Evolutionary conservation across 257 asterid genomes (phyloP), one percentile per base, ranked within the genome.

Genomic region (Cruciata laevipes): DNA sequence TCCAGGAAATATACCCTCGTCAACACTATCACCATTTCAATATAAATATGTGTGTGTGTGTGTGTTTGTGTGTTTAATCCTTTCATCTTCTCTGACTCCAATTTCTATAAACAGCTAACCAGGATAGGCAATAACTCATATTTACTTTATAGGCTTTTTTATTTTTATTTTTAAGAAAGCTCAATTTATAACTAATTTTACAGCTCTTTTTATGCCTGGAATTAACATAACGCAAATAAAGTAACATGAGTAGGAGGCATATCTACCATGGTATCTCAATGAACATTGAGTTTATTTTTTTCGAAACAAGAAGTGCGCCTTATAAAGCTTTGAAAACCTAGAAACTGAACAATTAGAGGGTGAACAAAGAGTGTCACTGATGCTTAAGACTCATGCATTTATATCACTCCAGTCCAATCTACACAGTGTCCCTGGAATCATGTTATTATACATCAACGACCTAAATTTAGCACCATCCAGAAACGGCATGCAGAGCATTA

Each of bases 401-500:
- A 10, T 11, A 61, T 42, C 63, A 31, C 18, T 61, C 23, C 65
- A 49, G 18, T 61, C 23, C 65, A 49, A 38, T 40, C 52, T 51
- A 16, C 38, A 59, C 20, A 3, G 0, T 33, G 21, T 20, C 62
- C 30, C 18, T 16, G 47, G n/a, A n/a, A 58, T 61, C 65, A 31
- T 24, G 17, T 18, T 20, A n/a, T 63, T 18, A 3, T 6, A 14
- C 6, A 27, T 25, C n/a, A 40, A 69, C 4, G 7, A 44, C 13
- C 51, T 5, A 42, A n/a, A 68, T 23, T 25, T n/a, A 32, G 25
- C 12, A 31, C 31, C 24, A 47, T 70, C 27, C 21, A 33, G 44
- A 25, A 47, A 51, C 3, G 38, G 56, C 58, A 49, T n/a, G 63
- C 33, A 13, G n/a, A 59, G 38, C 52, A 71, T 24, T 17, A 71